Evolutionary conservation across 2,329 filamentous ascomycete genomes (phyloP), one percentile per base, ranked within the genome.

Genomic region (Tricladium varicosporioides): DNA sequence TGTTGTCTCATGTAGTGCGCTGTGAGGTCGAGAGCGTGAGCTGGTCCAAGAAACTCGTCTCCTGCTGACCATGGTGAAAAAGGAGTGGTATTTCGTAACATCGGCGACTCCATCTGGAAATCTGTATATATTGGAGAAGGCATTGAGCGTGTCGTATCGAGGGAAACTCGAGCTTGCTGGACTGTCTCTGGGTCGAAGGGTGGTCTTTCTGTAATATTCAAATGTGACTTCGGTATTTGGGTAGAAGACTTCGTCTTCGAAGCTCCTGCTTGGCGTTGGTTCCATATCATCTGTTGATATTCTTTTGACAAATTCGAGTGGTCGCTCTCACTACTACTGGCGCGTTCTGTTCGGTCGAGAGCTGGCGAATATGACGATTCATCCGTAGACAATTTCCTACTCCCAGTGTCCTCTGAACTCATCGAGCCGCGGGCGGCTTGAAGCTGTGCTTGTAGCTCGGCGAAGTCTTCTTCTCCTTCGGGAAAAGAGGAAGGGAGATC

Each of bases 401-500:
- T 63, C 15, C 49, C 57, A 44, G 42, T 53, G 40, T 63, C 57
- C 22, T 65, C 63, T n/a, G 60, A 58, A 33, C 40, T 56, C 50
- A 58, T 58, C 27, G 67, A 63, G 18, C 59, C 55, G 15, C 56
- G 52, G 11, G 63, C 58, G 47, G 60, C 54, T 47, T 78, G 78
- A 10, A 86, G 72, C 67, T 84, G 80, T 8, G 76, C 75, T 14
- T 81, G 81, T 48, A 86, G 71, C 64, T 83, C 81, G 13, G 75
- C 73, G 66, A 86, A 75, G 56, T 81, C 82, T 11, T 79, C 76
- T 66, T 83, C 81, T 64, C 84, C 80, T 67, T 86, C 83, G 53
- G 84, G 83, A 68, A 86, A 86, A 22, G 83, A 76, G 1, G 50
- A 84, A 73, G 69, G 85, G 77, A 69, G 77, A 65, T 86, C 84